These are phyloP conservation scores for Malus hybrid DNA, from an alignment of 331 rosid genomes.

Conservation along the genomic window DNA sequence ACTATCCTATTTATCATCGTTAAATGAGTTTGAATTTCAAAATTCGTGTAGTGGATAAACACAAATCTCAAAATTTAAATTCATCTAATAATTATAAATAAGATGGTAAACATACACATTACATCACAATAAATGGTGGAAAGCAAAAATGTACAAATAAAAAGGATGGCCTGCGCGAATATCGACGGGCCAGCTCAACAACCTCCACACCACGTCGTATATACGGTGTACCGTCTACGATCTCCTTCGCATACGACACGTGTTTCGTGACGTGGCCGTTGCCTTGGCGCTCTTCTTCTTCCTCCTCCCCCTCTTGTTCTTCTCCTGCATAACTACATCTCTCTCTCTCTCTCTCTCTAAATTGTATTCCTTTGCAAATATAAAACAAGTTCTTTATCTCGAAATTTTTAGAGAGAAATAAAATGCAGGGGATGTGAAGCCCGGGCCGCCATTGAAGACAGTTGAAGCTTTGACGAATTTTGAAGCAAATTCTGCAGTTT, in stretches of 20 bases:
- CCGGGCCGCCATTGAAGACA: constrained; percentile 19
- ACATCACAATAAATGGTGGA: no score
- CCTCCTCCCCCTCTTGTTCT: constrained; percentile 13
- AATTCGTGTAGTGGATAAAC: no score
- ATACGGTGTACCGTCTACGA: constrained; percentile 42
- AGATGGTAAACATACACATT: no score
- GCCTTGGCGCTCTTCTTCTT: constrained; percentile 42
- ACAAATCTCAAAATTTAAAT: no score
- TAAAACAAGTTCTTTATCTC: constrained; percentile 7
- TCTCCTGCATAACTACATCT: background rate
- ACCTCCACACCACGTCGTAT: constrained; percentile 49
- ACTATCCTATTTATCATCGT: no score
- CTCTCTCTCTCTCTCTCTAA: background rate
- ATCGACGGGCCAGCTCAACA: constrained; percentile 72
- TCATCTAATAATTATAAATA: no score
- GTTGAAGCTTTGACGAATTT: constrained; percentile 20
- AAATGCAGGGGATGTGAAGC: constrained; percentile 25
- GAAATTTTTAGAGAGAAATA: constrained; percentile 31
- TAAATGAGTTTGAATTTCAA: no score
- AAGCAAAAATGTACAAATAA: no score
- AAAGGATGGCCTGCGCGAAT: constrained; percentile 35
- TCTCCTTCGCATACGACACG: constrained; percentile 41
- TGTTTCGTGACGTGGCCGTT: constrained; percentile 77
- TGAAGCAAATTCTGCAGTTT: background rate
- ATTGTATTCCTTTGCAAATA: background rate